These are phyloP conservation scores for Neospora caninum DNA, from an alignment of 169 alveolate genomes.

Conservation along the genomic window DNA sequence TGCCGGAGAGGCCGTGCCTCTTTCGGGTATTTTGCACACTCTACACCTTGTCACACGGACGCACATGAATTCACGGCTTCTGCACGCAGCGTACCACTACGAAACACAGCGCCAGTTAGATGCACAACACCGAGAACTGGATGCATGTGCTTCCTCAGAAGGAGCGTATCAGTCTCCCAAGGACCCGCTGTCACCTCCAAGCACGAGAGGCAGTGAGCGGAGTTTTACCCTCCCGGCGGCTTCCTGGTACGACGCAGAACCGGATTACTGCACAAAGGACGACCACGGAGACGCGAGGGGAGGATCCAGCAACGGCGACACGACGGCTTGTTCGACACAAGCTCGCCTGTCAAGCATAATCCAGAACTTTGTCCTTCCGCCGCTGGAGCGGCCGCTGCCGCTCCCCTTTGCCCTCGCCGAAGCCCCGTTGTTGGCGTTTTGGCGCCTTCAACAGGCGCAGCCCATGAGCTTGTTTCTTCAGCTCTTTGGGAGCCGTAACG, in stretches of 20 bases:
- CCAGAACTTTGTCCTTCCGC: slow-evolving; percentile 57
- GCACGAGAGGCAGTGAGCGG: too few relatives aligned
- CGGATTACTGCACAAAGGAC: neutral
- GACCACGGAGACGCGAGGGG: neutral
- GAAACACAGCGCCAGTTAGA: slow-evolving; percentile 26
- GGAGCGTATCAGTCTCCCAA: neutral
- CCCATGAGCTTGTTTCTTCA: slow-evolving; percentile 11
- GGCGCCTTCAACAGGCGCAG: slow-evolving; percentile 67
- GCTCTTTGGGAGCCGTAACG: slow-evolving; percentile 45
- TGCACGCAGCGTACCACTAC: slow-evolving; percentile 27
- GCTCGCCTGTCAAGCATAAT: neutral
- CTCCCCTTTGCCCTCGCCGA: slow-evolving; percentile 61
- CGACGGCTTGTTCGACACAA: neutral
- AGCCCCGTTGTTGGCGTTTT: slow-evolving; percentile 54
- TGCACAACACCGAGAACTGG: neutral
- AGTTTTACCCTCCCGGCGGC: neutral
- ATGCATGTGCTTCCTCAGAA: neutral
- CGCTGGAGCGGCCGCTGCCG: slow-evolving; percentile 58
- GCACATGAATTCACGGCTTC: slow-evolving; percentile 10
- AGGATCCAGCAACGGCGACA: neutral
- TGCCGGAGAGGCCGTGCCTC: neutral
- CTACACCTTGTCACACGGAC: slow-evolving; percentile 33
- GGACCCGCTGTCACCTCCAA: neutral
- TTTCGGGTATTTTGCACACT: slow-evolving; percentile 16
- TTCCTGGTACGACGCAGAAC: slow-evolving; percentile 10